These are phyloP conservation scores for Eimeria falciformis DNA, from an alignment of 169 alveolate species.

Conservation along the genomic window DNA sequence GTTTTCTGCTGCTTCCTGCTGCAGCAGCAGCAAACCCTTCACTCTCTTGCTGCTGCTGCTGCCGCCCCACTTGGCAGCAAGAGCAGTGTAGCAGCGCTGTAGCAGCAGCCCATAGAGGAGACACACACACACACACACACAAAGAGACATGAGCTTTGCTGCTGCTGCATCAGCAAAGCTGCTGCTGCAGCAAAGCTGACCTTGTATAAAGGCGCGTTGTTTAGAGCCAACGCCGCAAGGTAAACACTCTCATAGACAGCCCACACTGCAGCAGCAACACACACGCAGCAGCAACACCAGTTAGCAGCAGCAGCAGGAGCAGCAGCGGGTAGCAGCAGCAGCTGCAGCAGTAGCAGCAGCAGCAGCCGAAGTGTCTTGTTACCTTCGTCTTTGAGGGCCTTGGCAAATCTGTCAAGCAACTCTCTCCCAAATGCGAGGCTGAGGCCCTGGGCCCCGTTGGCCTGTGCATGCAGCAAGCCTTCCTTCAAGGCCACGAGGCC, in stretches of 20 bases:
- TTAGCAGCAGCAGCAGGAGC: conserved; percentile 2
- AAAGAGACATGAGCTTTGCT: neutral
- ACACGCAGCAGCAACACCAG: conserved; percentile 46
- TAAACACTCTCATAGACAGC: conserved; percentile 25
- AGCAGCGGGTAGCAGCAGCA: conserved; percentile 38
- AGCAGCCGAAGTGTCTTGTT: neutral
- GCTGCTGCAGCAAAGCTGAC: neutral
- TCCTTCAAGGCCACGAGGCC: neutral
- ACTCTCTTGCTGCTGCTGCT: conserved; percentile 46
- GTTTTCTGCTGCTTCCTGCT: conserved; percentile 41
- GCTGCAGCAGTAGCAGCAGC: conserved; percentile 55
- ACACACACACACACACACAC: neutral
- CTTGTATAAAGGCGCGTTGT: neutral
- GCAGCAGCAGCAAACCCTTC: conserved; percentile 39
- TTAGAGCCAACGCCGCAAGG: conserved; percentile 15
- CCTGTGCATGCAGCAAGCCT: conserved; percentile 12
- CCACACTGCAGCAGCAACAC: conserved; percentile 36
- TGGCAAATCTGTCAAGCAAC: neutral
- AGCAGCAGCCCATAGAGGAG: conserved; percentile 9
- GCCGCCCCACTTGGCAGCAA: conserved; percentile 51
- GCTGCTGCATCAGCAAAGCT: conserved; percentile 42
- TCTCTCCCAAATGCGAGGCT: neutral
- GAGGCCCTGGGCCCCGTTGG: neutral
- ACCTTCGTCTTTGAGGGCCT: conserved; percentile 13
- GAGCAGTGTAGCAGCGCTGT: conserved; percentile 24